Evolutionary conservation across 306 rosid genomes (phyloP).

Genomic region (Dalbergia oliveri): DNA sequence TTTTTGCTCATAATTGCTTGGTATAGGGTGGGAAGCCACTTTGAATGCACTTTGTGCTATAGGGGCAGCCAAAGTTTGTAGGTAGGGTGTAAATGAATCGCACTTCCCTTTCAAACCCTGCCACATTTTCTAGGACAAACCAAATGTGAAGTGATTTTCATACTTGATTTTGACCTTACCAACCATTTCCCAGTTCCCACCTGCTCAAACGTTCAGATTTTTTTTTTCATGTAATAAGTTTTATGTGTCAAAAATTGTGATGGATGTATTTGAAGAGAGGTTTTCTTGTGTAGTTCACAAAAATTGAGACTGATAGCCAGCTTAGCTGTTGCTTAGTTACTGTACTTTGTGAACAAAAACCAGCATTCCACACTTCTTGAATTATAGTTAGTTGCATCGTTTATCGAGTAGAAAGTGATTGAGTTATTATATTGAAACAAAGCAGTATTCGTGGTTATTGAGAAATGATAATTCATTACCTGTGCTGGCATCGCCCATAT

Average conservation of each 20-base stretch:
- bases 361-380: not conserved
- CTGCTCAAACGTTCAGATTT: constrained; percentile 13
- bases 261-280: constrained; percentile 20
- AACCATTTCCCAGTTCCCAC: not conserved
- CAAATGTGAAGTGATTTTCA: constrained; percentile 10
- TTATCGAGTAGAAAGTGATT: constrained; percentile 16
- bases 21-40: constrained; percentile 25
- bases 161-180: not conserved
- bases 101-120: not conserved
- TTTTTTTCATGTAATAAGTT: constrained; percentile 2
- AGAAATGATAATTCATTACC: constrained; percentile 25
- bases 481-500: not conserved
- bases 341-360: not conserved
- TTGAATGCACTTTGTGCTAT: constrained; percentile 20
- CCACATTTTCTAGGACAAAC: constrained; percentile 18
- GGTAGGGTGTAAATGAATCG: constrained; percentile 5
- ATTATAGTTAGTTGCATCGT: constrained; percentile 16
- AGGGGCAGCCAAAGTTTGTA: not conserved
- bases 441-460: constrained; percentile 26
- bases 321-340: constrained; percentile 13
- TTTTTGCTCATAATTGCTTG: constrained; percentile 22
- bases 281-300: not conserved
- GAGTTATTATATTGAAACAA: constrained; percentile 9
- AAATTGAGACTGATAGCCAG: constrained; percentile 5
- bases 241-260: constrained; percentile 10